Evolutionary conservation across 805 yeast genomes (phyloP).

Genomic region (Sporopachydermia quercuum): DNA sequence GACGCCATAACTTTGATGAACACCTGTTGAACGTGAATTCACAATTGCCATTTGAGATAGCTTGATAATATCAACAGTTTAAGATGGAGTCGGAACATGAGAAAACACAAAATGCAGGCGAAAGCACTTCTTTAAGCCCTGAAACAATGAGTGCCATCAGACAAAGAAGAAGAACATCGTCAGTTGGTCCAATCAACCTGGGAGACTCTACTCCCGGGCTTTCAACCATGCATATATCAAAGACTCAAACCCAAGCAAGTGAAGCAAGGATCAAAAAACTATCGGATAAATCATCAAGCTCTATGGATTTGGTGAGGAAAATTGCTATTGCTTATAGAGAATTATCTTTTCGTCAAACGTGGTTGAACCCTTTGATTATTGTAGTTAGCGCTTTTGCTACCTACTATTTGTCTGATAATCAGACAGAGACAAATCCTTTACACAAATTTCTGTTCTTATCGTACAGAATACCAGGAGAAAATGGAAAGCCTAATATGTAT

Average conservation of each 20-base stretch:
- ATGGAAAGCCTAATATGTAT: conserved; percentile 28
- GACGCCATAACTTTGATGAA: no score
- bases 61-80: no score
- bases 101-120: no score
- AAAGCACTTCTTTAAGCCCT: no score
- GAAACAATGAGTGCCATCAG: no score
- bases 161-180: conserved; percentile 37
- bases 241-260: conserved; percentile 26
- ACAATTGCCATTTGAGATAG: no score
- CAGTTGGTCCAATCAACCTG: conserved; percentile 58
- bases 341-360: conserved; percentile 39
- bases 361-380: conserved; percentile 54
- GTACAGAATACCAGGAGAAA: conserved; percentile 43
- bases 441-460: conserved; percentile 51
- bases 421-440: conserved; percentile 43
- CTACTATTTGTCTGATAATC: conserved; percentile 37
- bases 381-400: conserved; percentile 25
- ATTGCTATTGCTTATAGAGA: conserved; percentile 45
- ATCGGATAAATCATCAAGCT: conserved; percentile 22
- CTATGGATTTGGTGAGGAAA: conserved; percentile 39
- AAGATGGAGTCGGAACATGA: no score
- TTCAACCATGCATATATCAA: conserved; percentile 45
- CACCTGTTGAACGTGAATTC: no score
- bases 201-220: conserved; percentile 65
- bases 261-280: conserved; percentile 20